Evolutionary conservation across 139 green algal species (phyloP), one percentile per base, ranked within the genome.

Genomic region (Ettlia oleoabundans): DNA sequence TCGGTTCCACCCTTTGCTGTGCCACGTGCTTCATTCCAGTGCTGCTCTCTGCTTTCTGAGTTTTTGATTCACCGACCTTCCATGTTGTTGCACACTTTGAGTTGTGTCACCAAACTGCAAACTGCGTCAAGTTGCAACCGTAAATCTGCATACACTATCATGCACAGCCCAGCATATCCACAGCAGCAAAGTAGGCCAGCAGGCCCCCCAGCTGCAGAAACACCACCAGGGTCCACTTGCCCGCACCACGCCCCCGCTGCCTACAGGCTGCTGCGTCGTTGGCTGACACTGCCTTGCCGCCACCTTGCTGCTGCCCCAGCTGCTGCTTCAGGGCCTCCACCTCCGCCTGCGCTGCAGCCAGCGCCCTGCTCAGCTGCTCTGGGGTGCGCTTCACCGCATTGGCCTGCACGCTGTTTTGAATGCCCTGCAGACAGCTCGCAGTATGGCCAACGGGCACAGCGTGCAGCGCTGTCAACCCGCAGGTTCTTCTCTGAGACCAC

Each of bases 391-490:
- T 53, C 24, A 55, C 66, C 1, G 78, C 52, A 42, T 77, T 77
- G 35, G 51, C 65, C 65, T 68, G 47, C 65, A 83, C 65, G 51
- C 66, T 83, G 78, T 70, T 83, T 28, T 77, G 78, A 35, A 83
- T 78, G 66, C 78, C 78, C 65, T 76, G 74, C 37, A 51, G 32
- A 33, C 18, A 26, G 22, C 13, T 67, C n/a, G 47, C 47, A 58
- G 47, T n/a, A n/a, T n/a, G n/a, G n/a, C n/a, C n/a, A n/a, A n/a
- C n/a, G n/a, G 53, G 53, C 53, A 28, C 53, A 3, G 53, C 53
- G 2, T 22, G 53, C 53, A 64, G 7, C 6, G 53, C 53, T 26
- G 53, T 64, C 7, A 22, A n/a, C n/a, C n/a, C n/a, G n/a, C n/a
- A n/a, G n/a, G n/a, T n/a, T n/a, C n/a, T n/a, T n/a, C n/a, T n/a